Evolutionary conservation across 441 rosid genomes (phyloP).

Genomic region (Populus hybrid): DNA sequence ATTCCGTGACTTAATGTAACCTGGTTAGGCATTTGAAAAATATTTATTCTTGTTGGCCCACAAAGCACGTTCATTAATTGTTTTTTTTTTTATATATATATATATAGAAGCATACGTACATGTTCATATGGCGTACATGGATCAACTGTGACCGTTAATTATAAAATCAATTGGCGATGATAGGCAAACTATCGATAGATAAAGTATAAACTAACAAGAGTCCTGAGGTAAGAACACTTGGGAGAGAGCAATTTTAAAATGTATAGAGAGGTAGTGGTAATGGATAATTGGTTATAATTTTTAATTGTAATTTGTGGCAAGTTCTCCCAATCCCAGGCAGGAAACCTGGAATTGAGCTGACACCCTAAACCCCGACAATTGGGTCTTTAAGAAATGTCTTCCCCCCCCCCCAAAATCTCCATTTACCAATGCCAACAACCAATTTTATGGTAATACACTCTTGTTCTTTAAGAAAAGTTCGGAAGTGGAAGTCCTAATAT

Average conservation of each 20-base stretch:
- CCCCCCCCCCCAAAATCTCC: neutral
- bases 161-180: too few relatives aligned
- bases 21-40: too few relatives aligned
- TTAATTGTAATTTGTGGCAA: neutral
- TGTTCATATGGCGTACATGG: neutral
- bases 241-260: neutral
- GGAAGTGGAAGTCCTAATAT: too few relatives aligned
- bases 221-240: neutral
- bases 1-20: too few relatives aligned
- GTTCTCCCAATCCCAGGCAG: slow-evolving; percentile 21
- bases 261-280: neutral
- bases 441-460: too few relatives aligned
- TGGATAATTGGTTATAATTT: neutral
- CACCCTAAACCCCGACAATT: slow-evolving; percentile 27
- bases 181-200: too few relatives aligned
- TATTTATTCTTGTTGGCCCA: too few relatives aligned
- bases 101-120: neutral
- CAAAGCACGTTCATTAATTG: too few relatives aligned
- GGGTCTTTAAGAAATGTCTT: neutral
- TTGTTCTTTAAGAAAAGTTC: too few relatives aligned
- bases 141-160: neutral
- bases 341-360: slow-evolving; percentile 27
- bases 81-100: too few relatives aligned
- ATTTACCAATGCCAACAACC: too few relatives aligned
- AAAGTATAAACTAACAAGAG: neutral